phyloP scores from a whole-genome alignment of 257 asterid genomes.

The Solanum bulbocastanum region DNA sequence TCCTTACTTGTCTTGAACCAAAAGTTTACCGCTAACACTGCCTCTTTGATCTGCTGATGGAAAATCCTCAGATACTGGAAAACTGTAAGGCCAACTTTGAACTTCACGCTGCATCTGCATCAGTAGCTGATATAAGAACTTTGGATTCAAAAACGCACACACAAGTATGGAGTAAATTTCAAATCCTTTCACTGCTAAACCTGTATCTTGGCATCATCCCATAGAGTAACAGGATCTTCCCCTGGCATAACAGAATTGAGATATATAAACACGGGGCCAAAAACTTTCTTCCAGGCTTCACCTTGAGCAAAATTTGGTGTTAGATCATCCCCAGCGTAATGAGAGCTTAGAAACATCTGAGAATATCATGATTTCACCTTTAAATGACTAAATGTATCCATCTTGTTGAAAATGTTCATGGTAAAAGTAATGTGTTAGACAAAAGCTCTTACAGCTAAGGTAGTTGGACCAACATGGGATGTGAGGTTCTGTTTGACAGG shows the following conservation, averaged over 20 bases:
- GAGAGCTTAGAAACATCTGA: slow-evolving; percentile 75
- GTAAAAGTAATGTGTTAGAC: background rate
- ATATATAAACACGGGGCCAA: slow-evolving; percentile 79
- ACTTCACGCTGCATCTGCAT: slow-evolving; percentile 39
- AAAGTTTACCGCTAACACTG: slow-evolving; percentile 37
- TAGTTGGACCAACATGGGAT: slow-evolving; percentile 71
- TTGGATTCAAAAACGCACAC: background rate
- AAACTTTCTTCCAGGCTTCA: slow-evolving; percentile 74
- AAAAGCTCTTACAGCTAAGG: slow-evolving; percentile 34
- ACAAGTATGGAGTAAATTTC: background rate
- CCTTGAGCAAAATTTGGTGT: slow-evolving; percentile 51
- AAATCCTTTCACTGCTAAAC: slow-evolving; percentile 9
- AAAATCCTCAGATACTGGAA: slow-evolving; percentile 65
- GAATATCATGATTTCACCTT: background rate
- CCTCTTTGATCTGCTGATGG: slow-evolving; percentile 47
- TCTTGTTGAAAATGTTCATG: background rate
- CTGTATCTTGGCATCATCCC: slow-evolving; percentile 73
- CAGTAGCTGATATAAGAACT: background rate
- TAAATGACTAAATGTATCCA: background rate
- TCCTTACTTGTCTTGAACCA: slow-evolving; percentile 49
- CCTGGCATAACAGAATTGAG: slow-evolving; percentile 34
- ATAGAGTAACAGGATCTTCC: slow-evolving; percentile 38
- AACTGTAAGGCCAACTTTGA: slow-evolving; percentile 69
- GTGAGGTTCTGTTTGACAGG: slow-evolving; percentile 73
- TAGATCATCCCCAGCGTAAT: slow-evolving; percentile 68